Evolutionary conservation across 2,329 filamentous ascomycete genomes (phyloP).

Genomic region (Pyrenophora teres): DNA sequence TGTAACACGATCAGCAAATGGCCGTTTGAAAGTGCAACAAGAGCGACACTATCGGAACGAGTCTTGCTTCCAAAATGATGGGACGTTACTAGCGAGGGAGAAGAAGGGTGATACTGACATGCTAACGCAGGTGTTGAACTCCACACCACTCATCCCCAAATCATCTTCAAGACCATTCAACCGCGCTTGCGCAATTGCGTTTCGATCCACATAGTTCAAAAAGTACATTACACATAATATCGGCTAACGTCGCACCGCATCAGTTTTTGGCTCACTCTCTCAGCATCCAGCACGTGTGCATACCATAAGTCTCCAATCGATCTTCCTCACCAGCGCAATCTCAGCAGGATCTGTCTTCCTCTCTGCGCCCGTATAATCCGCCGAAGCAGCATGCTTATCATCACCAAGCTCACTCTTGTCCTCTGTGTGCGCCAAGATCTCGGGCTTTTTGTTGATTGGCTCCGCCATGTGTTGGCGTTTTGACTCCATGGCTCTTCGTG

Average conservation of each 20-base stretch:
- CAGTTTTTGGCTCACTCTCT: neutral
- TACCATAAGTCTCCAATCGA: slow-evolving; percentile 42
- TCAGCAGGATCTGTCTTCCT: slow-evolving; percentile 41
- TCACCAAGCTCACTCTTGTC: slow-evolving; percentile 25
- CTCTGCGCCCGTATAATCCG: slow-evolving; percentile 38
- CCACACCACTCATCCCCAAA: slow-evolving; percentile 32
- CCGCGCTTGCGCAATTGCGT: slow-evolving; percentile 68
- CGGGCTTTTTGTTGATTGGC: slow-evolving; percentile 21
- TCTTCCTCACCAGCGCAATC: slow-evolving; percentile 40
- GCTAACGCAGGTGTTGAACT: slow-evolving; percentile 54
- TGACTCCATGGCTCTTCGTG: slow-evolving; percentile 2
- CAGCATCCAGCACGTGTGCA: neutral
- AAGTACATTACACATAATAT: slow-evolving; percentile 52
- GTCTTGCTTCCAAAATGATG: too few relatives aligned
- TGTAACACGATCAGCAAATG: neutral
- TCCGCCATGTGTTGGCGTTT: slow-evolving; percentile 14
- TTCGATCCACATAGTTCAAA: slow-evolving; percentile 56
- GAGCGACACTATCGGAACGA: too few relatives aligned
- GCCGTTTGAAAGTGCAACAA: too few relatives aligned
- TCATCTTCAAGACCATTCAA: slow-evolving; percentile 67
- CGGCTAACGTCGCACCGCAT: slow-evolving; percentile 31
- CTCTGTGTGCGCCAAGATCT: slow-evolving; percentile 16
- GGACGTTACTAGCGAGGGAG: too few relatives aligned
- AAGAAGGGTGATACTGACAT: slow-evolving; percentile 36
- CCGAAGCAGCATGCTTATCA: slow-evolving; percentile 21